These are phyloP conservation scores for Termitomyces sp. DNA, from an alignment of 768 basidiomycete species.

Conservation along the genomic window DNA sequence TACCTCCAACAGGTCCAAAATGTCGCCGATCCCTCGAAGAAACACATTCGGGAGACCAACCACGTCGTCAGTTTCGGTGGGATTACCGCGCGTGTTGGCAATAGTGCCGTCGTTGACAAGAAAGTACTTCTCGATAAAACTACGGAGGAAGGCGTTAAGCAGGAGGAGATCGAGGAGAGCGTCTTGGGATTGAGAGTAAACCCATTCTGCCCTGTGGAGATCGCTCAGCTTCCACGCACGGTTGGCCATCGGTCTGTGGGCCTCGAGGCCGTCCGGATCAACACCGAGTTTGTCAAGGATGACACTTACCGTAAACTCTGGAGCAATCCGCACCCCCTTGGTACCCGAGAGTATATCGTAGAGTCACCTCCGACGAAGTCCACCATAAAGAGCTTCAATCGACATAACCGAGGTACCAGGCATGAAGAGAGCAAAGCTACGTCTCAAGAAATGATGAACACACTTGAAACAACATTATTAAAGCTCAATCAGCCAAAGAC, in stretches of 20 bases:
- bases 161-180: conserved; percentile 13
- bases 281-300: conserved; percentile 22
- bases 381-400: too few species aligned
- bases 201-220: conserved; percentile 9
- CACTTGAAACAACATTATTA: too few species aligned
- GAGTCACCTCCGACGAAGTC: neutral
- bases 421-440: too few species aligned
- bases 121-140: conserved; percentile 24
- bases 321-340: conserved; percentile 46
- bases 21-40: too few species aligned
- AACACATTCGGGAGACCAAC: neutral
- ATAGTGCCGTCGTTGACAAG: conserved; percentile 3
- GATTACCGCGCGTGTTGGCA: conserved; percentile 25
- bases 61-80: conserved; percentile 44
- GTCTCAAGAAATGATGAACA: too few species aligned
- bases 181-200: conserved; percentile 27
- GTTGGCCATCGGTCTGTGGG: conserved; percentile 40
- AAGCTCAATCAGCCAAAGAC: too few species aligned
- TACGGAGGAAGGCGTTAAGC: conserved; percentile 26
- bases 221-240: conserved; percentile 38
- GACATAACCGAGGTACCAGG: too few species aligned
- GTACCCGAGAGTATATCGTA: conserved; percentile 44
- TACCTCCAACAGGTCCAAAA: too few species aligned
- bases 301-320: conserved; percentile 19
- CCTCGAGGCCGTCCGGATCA: conserved; percentile 32